Conservation (phyloP, 306 rosid species). For the Carpinus viminea region DNA sequence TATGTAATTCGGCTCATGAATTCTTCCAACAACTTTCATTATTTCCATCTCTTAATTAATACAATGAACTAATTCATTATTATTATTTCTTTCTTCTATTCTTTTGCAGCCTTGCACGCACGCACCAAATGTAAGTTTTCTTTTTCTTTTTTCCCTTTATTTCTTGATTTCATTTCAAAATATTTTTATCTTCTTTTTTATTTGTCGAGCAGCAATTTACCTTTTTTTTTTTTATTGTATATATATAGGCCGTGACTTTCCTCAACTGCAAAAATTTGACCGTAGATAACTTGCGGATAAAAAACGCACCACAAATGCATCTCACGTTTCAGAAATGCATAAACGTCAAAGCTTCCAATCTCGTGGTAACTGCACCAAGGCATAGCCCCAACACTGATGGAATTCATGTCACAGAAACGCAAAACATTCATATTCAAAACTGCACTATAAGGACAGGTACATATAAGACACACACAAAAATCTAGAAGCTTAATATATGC, state of each 20-base stretch:
- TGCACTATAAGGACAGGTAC: constrained; percentile 66
- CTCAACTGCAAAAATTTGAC: constrained; percentile 44
- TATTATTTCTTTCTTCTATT: constrained; percentile 5
- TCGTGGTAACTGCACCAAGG: constrained; percentile 54
- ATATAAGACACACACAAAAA: constrained; percentile 5
- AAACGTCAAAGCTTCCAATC: constrained; percentile 47
- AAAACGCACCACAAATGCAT: constrained; percentile 84
- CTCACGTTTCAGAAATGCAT: constrained; percentile 42
- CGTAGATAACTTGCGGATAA: constrained; percentile 41
- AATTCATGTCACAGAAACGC: constrained; percentile 65
- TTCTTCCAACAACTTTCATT: neutral
- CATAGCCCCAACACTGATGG: constrained; percentile 97
- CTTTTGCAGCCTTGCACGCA: constrained; percentile 63
- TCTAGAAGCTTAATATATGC: too few relatives aligned
- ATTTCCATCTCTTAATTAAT: neutral
- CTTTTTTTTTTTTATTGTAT: neutral
- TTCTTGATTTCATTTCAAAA: too few relatives aligned
- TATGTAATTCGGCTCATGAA: neutral
- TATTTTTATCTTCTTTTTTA: too few relatives aligned
- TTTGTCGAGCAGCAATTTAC: neutral
- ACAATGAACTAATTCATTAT: neutral
- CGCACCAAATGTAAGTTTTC: constrained; percentile 71
- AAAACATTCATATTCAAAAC: constrained; percentile 44
- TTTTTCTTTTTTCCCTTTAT: too few relatives aligned
- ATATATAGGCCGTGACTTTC: constrained; percentile 70